Evolutionary conservation across 2,329 filamentous ascomycete genomes (phyloP).

Genomic region (Epicoccum sorghinum): DNA sequence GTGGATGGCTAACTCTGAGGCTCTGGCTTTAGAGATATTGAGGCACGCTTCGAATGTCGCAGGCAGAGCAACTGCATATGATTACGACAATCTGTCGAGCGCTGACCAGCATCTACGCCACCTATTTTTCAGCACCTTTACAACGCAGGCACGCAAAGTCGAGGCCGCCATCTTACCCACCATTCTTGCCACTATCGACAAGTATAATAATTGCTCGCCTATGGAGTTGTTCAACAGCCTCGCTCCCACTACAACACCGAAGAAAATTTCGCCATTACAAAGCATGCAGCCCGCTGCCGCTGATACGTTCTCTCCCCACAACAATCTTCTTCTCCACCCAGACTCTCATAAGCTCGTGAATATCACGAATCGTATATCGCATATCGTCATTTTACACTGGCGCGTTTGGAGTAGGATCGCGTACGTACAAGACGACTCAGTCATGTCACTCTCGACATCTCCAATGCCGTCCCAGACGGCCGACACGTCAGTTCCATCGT

Average conservation of each 20-base stretch:
- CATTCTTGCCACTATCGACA: slow-evolving; percentile 34
- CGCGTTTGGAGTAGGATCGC: slow-evolving; percentile 81
- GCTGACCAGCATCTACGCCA: slow-evolving; percentile 45
- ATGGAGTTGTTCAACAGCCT: slow-evolving; percentile 53
- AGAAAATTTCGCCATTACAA: slow-evolving; percentile 9
- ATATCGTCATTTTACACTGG: slow-evolving; percentile 88
- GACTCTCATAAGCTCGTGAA: slow-evolving; percentile 59
- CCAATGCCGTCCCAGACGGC: neutral
- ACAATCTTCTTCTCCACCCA: slow-evolving; percentile 17
- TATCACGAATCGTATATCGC: slow-evolving; percentile 78
- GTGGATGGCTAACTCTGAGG: slow-evolving; percentile 50
- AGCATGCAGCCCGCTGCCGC: slow-evolving; percentile 28
- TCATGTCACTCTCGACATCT: neutral
- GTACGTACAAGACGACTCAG: slow-evolving; percentile 56
- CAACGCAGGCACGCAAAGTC: slow-evolving; percentile 41
- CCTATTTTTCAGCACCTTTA: slow-evolving; percentile 40
- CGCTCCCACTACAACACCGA: slow-evolving; percentile 35
- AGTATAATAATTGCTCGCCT: slow-evolving; percentile 47
- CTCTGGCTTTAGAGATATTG: slow-evolving; percentile 55
- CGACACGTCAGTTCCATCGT: neutral
- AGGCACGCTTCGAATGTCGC: slow-evolving; percentile 49
- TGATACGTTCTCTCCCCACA: slow-evolving; percentile 29
- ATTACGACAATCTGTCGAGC: slow-evolving; percentile 43
- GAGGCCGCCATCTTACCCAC: slow-evolving; percentile 33
- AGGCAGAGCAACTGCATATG: slow-evolving; percentile 33